Evolutionary conservation across 106 monocot genomes (phyloP).

Genomic region (Platanthera zijinensis): DNA sequence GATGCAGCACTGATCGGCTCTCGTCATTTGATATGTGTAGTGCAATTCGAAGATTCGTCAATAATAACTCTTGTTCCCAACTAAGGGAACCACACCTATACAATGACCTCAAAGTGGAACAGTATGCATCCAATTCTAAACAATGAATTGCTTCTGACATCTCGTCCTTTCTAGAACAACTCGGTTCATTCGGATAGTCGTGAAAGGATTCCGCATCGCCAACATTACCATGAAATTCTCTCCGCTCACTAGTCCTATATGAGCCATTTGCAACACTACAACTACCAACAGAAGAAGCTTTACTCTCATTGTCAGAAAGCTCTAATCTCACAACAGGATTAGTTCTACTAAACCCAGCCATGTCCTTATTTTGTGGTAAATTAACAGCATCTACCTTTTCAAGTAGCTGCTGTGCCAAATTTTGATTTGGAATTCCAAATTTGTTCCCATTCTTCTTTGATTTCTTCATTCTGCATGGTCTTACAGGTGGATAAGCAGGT

Average conservation of each 20-base stretch:
- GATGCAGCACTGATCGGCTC: conserved; percentile 5
- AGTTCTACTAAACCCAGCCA: conserved; percentile 14
- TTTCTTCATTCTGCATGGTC: conserved; percentile 7
- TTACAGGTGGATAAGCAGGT: neutral
- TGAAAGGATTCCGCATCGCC: conserved; percentile 8
- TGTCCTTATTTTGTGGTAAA: conserved; percentile 25
- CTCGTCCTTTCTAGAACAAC: neutral
- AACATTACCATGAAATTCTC: neutral
- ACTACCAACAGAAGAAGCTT: conserved; percentile 19
- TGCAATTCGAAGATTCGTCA: conserved; percentile 15
- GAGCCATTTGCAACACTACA: conserved; percentile 12
- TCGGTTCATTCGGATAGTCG: conserved; percentile 1
- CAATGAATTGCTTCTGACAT: conserved; percentile 15
- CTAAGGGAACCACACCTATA: conserved; percentile 20
- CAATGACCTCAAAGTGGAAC: conserved; percentile 11
- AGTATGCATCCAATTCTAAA: conserved; percentile 22
- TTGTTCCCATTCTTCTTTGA: conserved; percentile 1
- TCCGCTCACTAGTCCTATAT: neutral
- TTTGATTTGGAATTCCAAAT: neutral
- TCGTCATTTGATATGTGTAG: conserved; percentile 23
- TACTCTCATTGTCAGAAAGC: conserved; percentile 3
- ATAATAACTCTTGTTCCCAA: conserved; percentile 24
- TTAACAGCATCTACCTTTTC: conserved; percentile 44
- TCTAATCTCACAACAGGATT: conserved; percentile 5
- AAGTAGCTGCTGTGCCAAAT: conserved; percentile 4